Evolutionary conservation across 169 alveolate genomes (phyloP).

Genomic region (Haemoproteus tartakovskyi): DNA sequence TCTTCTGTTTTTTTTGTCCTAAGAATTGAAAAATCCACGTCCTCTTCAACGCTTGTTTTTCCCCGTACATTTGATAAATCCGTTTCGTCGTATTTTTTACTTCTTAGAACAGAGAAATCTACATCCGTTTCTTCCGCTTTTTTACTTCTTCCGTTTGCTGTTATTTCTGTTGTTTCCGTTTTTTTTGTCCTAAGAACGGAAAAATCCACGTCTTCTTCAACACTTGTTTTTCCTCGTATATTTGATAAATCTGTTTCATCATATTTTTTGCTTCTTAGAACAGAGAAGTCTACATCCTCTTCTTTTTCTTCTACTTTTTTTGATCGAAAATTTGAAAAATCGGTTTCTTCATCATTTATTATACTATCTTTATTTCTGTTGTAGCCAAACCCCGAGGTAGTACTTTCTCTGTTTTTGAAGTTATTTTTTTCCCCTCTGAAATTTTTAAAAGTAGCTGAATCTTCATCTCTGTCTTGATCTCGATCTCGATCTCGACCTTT

Average conservation of each 20-base stretch:
- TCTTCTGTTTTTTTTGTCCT: constrained; percentile 3
- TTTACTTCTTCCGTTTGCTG: constrained; percentile 11
- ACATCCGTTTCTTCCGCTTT: constrained; percentile 6
- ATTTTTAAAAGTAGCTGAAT: constrained; percentile 4
- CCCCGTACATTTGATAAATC: constrained; percentile 9
- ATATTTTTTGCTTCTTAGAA: not conserved
- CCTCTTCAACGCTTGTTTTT: constrained; percentile 2
- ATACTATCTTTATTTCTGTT: not conserved
- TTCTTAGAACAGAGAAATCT: constrained; percentile 8
- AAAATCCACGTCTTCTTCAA: not conserved
- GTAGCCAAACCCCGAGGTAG: not conserved
- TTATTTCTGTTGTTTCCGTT: no score
- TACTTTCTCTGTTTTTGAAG: not conserved
- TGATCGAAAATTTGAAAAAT: no score
- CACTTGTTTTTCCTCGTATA: not conserved
- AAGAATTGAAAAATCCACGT: constrained; percentile 2
- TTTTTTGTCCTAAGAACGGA: not conserved
- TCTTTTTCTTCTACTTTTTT: not conserved
- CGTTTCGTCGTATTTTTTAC: constrained; percentile 1
- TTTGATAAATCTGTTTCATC: constrained; percentile 1
- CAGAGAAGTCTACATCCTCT: not conserved
- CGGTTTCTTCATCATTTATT: constrained; percentile 6
- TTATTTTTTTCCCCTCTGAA: constrained; percentile 5
- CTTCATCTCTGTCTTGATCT: not conserved
- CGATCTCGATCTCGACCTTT: not conserved